These are phyloP conservation scores for Kwoniella mangroviensis DNA, from an alignment of 768 basidiomycete genomes.

Conservation along the genomic window DNA sequence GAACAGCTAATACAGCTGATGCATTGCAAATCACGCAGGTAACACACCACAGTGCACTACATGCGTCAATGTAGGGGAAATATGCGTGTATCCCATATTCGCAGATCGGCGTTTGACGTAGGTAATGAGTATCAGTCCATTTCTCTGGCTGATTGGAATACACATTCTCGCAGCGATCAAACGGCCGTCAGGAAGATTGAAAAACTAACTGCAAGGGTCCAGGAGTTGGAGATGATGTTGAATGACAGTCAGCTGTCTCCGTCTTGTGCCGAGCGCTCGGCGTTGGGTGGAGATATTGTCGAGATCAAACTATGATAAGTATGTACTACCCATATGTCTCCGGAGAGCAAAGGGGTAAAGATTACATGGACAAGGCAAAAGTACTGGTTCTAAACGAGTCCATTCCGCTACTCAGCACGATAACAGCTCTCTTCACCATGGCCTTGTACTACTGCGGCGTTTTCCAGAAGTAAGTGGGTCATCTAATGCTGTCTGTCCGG, in stretches of 20 bases:
- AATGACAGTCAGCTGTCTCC: not conserved
- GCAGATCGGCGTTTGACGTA: not conserved
- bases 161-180: not conserved
- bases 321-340: not conserved
- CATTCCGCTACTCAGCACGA: no score
- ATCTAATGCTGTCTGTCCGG: no score
- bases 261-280: not conserved
- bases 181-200: not conserved
- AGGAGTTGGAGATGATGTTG: not conserved
- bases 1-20: not conserved
- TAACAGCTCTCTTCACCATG: no score
- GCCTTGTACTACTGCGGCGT: no score
- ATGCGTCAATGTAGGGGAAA: not conserved
- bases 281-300: not conserved
- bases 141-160: not conserved
- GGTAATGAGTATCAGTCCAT: not conserved
- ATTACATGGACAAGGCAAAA: slow-evolving; percentile 1
- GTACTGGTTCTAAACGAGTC: not conserved
- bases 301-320: not conserved
- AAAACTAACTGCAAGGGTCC: not conserved
- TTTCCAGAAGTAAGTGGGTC: no score
- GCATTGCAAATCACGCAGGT: not conserved
- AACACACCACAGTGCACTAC: not conserved
- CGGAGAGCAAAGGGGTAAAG: not conserved
- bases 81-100: not conserved